phyloP scores from a whole-genome alignment of 805 yeast genomes.

The Suhomyces tanzawaensis region DNA sequence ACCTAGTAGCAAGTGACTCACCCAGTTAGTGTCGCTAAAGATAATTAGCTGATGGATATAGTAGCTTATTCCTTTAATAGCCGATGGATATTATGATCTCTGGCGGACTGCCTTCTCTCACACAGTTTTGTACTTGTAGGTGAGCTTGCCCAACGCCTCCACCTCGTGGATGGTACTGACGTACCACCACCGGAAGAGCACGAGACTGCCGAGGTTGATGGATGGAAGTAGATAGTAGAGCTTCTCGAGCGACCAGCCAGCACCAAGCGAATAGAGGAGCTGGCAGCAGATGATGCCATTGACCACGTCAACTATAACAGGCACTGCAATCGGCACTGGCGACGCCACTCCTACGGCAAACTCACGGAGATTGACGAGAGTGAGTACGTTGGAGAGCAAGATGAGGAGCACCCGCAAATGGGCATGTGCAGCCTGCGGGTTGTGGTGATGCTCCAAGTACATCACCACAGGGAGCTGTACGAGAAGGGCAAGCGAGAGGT shows the following conservation, averaged over 20 bases:
- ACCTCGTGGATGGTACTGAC: conserved; percentile 11
- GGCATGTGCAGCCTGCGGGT: not conserved
- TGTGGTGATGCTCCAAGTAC: conserved; percentile 9
- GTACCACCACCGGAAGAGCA: conserved; percentile 16
- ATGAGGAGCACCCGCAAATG: conserved; percentile 8
- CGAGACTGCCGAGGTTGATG: conserved; percentile 15
- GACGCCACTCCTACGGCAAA: not conserved
- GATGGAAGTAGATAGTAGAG: conserved; percentile 17
- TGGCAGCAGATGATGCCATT: conserved; percentile 16
- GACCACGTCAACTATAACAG: not conserved
- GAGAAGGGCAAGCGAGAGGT: conserved; percentile 11
- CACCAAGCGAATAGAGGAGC: conserved; percentile 6
- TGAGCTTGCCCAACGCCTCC: conserved; percentile 12
- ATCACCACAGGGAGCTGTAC: conserved; percentile 18
- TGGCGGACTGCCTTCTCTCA: too few species aligned
- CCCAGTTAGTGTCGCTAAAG: too few species aligned
- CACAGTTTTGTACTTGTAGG: conserved; percentile 23
- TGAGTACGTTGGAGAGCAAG: conserved; percentile 6
- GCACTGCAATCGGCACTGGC: not conserved
- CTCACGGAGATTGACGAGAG: conserved; percentile 6
- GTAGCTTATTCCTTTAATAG: too few species aligned
- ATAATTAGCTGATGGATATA: too few species aligned
- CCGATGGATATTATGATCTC: too few species aligned
- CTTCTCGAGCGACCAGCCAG: conserved; percentile 3
- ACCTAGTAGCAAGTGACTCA: too few species aligned